phyloP scores from a whole-genome alignment of 441 rosid genomes.

The Eruca vesicaria region DNA sequence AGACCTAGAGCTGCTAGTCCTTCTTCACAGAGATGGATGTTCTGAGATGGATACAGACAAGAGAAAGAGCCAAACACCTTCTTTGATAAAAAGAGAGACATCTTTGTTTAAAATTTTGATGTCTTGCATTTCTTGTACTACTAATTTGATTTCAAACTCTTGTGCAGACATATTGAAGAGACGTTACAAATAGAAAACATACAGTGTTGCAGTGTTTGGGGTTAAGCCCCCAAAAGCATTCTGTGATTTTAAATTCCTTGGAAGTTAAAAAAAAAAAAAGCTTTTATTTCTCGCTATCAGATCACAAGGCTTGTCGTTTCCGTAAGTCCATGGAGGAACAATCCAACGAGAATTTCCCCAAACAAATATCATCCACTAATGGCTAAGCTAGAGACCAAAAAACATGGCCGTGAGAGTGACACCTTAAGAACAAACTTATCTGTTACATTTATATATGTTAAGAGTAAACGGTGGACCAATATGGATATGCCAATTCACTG shows the following conservation, averaged over 20 bases:
- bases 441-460: not conserved
- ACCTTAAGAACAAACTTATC: not conserved
- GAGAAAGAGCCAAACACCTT: conserved; percentile 21
- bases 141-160: conserved; percentile 42
- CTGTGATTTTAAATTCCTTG: conserved; percentile 4
- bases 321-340: not conserved
- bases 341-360: not conserved
- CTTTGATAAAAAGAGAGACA: conserved; percentile 33
- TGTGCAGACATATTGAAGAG: conserved; percentile 43
- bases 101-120: conserved; percentile 29
- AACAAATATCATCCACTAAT: not conserved
- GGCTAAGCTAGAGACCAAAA: not conserved
- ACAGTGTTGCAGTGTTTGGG: conserved; percentile 3
- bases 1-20: conserved; percentile 49
- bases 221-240: conserved; percentile 1
- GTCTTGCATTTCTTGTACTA: conserved; percentile 34
- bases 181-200: conserved; percentile 13
- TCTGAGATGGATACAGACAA: conserved; percentile 42
- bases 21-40: conserved; percentile 78
- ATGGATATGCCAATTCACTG: not conserved
- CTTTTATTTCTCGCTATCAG: not conserved
- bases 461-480: not conserved
- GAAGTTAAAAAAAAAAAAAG: not conserved
- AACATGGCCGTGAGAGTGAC: not conserved
- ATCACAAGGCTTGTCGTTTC: not conserved